A percentile compares a stretch with the other conserved stretches of the same genome.
phyloP scores from a whole-genome alignment of 352 stramenopile genomes.

The Phytophthora podocarpi region DNA sequence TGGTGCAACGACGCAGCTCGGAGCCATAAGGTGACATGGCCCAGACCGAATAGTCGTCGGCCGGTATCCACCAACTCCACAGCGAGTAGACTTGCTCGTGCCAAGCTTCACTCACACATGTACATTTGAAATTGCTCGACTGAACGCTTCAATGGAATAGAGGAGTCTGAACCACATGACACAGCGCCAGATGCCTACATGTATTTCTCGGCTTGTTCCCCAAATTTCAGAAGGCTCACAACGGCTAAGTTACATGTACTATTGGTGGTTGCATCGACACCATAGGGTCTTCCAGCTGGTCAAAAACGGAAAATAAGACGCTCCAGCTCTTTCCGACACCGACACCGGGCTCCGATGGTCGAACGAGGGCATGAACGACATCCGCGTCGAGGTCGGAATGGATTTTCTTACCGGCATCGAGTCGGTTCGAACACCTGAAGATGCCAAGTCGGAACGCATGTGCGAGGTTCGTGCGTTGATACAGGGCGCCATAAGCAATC shows the following conservation, averaged over 20 bases:
- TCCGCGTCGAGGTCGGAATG: not conserved
- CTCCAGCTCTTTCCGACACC: slow-evolving; percentile 32
- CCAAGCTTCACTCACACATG: slow-evolving; percentile 11
- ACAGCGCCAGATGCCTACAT: slow-evolving; percentile 3
- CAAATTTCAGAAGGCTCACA: not conserved
- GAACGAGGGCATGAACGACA: not conserved
- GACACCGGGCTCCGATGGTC: slow-evolving; percentile 7
- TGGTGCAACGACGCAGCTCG: slow-evolving; percentile 10
- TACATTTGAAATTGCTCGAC: slow-evolving; percentile 22
- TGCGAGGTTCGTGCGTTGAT: slow-evolving; percentile 14
- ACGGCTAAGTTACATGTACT: too few species aligned
- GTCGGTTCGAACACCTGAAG: slow-evolving; percentile 39
- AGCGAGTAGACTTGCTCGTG: not conserved
- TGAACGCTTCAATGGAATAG: slow-evolving; percentile 13
- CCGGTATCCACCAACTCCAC: slow-evolving; percentile 1
- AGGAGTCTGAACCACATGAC: slow-evolving; percentile 21
- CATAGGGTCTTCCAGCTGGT: slow-evolving; percentile 12
- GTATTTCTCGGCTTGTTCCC: slow-evolving; percentile 2
- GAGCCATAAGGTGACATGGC: slow-evolving; percentile 17
- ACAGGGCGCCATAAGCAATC: slow-evolving; percentile 19
- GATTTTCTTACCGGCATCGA: slow-evolving; percentile 37
- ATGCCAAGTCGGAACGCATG: slow-evolving; percentile 6
- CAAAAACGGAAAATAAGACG: slow-evolving; percentile 1
- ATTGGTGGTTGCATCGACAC: not conserved
- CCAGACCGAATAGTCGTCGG: slow-evolving; percentile 17